phyloP scores from a whole-genome alignment of 345 rosid genomes.

The Raphanus sativus region DNA sequence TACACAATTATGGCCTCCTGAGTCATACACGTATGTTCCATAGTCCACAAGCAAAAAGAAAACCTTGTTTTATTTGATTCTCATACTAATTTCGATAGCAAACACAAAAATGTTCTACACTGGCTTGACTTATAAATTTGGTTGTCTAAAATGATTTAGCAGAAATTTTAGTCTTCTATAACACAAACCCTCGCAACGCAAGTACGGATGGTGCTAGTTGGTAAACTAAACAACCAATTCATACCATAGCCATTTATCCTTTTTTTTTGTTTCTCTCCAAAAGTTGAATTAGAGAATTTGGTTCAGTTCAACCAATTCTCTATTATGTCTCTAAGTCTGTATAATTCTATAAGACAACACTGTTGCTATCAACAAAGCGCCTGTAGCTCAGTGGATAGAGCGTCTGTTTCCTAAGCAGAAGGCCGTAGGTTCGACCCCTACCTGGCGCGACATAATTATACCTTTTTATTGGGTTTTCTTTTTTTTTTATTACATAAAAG shows the following conservation, averaged over 20 bases:
- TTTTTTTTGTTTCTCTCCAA: neutral
- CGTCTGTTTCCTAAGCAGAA: slow-evolving; percentile 99
- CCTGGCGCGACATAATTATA: slow-evolving; percentile 54
- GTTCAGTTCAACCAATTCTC: slow-evolving; percentile 33
- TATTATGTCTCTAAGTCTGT: too few species aligned
- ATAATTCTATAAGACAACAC: too few species aligned
- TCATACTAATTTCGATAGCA: neutral
- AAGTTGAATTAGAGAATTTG: slow-evolving; percentile 27
- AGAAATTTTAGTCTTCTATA: neutral
- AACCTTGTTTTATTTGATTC: neutral
- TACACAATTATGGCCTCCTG: too few species aligned
- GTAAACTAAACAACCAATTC: slow-evolving; percentile 31
- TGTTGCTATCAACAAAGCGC: too few species aligned
- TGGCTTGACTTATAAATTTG: neutral
- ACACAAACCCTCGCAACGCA: neutral
- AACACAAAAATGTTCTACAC: neutral
- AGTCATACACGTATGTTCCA: slow-evolving; percentile 5
- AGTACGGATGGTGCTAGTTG: slow-evolving; percentile 17
- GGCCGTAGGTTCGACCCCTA: slow-evolving; percentile 93
- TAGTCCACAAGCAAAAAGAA: neutral
- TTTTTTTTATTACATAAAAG: neutral
- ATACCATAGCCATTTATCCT: slow-evolving; percentile 20
- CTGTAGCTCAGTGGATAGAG: slow-evolving; percentile 99
- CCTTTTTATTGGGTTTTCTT: neutral
- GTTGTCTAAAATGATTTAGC: neutral